Percentiles rank a stretch among this genome's conserved stretches.
These are phyloP conservation scores for Xylariaceae sp. DNA, from an alignment of 2,329 filamentous ascomycete species.

Conservation along the genomic window DNA sequence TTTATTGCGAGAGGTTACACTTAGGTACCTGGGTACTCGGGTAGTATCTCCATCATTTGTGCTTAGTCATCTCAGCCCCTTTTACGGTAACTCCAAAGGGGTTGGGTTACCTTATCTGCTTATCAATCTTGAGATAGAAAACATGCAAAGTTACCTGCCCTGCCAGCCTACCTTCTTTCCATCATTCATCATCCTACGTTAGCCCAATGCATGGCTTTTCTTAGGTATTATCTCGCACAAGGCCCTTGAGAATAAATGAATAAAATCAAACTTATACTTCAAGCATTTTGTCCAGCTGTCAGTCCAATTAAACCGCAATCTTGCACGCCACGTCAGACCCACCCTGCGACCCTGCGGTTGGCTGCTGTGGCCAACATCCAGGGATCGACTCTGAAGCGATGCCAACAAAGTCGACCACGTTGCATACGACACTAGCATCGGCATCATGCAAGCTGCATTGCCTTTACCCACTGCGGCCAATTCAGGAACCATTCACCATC, in stretches of 20 bases:
- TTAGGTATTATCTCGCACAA: not conserved
- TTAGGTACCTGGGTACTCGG: too few species aligned
- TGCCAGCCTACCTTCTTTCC: too few species aligned
- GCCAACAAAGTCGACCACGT: conserved; percentile 44
- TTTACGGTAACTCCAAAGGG: too few species aligned
- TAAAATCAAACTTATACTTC: conserved; percentile 5
- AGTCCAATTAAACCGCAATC: conserved; percentile 17
- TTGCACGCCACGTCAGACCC: conserved; percentile 21
- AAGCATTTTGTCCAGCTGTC: conserved; percentile 13
- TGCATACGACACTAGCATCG: conserved; percentile 35
- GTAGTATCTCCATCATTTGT: not conserved
- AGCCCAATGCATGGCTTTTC: not conserved
- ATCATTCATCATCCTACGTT: too few species aligned
- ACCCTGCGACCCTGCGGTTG: conserved; percentile 26
- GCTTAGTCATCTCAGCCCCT: not conserved
- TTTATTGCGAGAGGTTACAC: too few species aligned
- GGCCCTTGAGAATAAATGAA: conserved; percentile 17
- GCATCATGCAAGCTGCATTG: conserved; percentile 32
- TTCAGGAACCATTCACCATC: conserved; percentile 35
- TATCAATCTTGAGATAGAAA: too few species aligned
- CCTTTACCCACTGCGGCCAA: conserved; percentile 30
- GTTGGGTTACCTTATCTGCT: too few species aligned
- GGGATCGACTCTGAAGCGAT: conserved; percentile 31
- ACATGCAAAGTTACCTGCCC: too few species aligned
- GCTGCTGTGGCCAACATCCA: conserved; percentile 22